Percentiles rank a stretch among this genome's conserved stretches.
phyloP scores from a whole-genome alignment of 257 asterid genomes.

The Jaltomata sinuosa region DNA sequence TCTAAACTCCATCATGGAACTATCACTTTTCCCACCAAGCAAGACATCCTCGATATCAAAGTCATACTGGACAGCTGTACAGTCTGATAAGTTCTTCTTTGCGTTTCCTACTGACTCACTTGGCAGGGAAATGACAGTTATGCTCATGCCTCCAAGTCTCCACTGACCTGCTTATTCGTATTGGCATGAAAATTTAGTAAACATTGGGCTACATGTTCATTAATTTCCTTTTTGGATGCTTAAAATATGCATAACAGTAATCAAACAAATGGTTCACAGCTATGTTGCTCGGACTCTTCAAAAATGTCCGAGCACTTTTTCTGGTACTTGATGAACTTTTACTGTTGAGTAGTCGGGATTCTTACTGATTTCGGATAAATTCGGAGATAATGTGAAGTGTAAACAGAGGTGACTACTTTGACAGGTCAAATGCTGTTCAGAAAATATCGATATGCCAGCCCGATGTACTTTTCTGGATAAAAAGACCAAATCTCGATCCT shows the following conservation, averaged over 20 bases:
- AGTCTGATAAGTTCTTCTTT: conserved; percentile 12
- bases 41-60: conserved; percentile 52
- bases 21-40: conserved; percentile 66
- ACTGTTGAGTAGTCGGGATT: background rate
- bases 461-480: background rate
- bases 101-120: conserved; percentile 18
- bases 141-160: conserved; percentile 52
- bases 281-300: background rate
- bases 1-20: conserved; percentile 63
- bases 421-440: background rate
- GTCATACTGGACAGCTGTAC: conserved; percentile 29
- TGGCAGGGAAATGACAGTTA: conserved; percentile 26
- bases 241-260: background rate
- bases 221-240: background rate
- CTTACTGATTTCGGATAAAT: background rate
- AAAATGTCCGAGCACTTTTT: background rate
- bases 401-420: background rate
- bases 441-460: background rate
- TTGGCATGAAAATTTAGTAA: background rate
- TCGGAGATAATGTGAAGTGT: background rate
- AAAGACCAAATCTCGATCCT: background rate
- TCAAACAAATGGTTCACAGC: background rate
- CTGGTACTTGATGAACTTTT: background rate
- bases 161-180: conserved; percentile 53
- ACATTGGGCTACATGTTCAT: background rate